Evolutionary conservation across 352 stramenopile genomes (phyloP).

Genomic region (Hyaloperonospora brassicae): DNA sequence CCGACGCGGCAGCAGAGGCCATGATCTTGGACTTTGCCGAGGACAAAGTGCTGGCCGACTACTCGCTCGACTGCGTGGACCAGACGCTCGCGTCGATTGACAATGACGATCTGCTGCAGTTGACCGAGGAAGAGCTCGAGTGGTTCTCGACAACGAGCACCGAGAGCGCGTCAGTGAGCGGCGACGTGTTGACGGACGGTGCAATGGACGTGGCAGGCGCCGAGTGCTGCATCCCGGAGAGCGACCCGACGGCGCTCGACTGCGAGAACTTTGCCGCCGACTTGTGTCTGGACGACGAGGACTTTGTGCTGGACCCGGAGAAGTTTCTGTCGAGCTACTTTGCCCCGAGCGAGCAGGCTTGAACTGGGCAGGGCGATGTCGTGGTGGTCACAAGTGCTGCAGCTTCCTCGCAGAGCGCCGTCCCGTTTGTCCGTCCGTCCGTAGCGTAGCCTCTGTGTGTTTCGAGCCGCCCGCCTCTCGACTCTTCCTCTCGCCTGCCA

Average conservation of each 20-base stretch:
- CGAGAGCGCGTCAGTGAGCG: constrained; percentile 10
- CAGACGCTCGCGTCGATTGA: constrained; percentile 63
- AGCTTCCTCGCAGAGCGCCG: constrained; percentile 34
- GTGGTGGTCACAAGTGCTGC: constrained; percentile 38
- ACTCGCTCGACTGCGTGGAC: constrained; percentile 50
- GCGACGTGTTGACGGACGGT: constrained; percentile 5
- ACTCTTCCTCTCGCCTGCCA: neutral
- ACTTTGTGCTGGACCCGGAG: constrained; percentile 81
- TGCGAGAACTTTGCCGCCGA: constrained; percentile 28
- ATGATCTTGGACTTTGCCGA: constrained; percentile 79
- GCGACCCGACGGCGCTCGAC: constrained; percentile 20
- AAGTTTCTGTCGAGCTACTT: constrained; percentile 86
- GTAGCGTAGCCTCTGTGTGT: constrained; percentile 20
- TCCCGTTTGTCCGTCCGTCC: constrained; percentile 26
- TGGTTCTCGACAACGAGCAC: constrained; percentile 60
- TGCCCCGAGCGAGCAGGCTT: constrained; percentile 29
- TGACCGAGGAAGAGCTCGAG: constrained; percentile 76
- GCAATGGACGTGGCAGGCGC: constrained; percentile 3
- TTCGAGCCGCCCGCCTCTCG: constrained; percentile 23
- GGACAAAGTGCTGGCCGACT: constrained; percentile 56
- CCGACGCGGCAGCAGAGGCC: constrained; percentile 29
- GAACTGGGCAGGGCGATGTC: constrained; percentile 23
- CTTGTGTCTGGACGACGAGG: constrained; percentile 49
- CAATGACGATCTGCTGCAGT: constrained; percentile 70
- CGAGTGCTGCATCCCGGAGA: constrained; percentile 18